Conservation (phyloP, 179 eudicot genomes). For the Spinacia oleracea region DNA sequence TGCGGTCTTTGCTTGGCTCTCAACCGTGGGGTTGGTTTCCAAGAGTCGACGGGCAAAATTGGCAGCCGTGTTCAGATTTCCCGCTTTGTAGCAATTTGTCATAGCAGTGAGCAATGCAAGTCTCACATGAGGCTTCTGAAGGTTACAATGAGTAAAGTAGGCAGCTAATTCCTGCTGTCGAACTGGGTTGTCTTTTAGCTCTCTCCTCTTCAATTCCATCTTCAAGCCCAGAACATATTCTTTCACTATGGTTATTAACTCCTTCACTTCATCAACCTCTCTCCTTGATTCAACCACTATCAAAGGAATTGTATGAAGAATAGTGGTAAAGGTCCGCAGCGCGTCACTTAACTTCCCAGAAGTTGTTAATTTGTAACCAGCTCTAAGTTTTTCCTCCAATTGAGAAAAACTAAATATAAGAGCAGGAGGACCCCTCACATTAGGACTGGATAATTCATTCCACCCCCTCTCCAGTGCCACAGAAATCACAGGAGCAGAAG, state of each 20-base stretch:
- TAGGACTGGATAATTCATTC: constrained; percentile 75
- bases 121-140: constrained; percentile 68
- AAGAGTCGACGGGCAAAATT: constrained; percentile 63
- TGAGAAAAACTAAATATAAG: constrained; percentile 69
- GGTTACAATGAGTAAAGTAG: constrained; percentile 72
- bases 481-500: constrained; percentile 71
- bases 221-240: constrained; percentile 70
- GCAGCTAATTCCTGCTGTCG: constrained; percentile 75
- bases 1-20: constrained; percentile 53
- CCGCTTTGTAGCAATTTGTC: constrained; percentile 59
- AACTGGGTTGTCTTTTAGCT: constrained; percentile 52
- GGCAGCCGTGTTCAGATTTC: constrained; percentile 54
- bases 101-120: constrained; percentile 75
- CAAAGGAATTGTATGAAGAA: constrained; percentile 69
- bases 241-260: constrained; percentile 65
- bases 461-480: constrained; percentile 82
- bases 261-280: constrained; percentile 86
- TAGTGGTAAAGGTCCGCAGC: constrained; percentile 46
- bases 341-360: constrained; percentile 71
- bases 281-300: constrained; percentile 75
- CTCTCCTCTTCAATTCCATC: constrained; percentile 70
- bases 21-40: constrained; percentile 60
- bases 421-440: constrained; percentile 80
- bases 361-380: constrained; percentile 64
- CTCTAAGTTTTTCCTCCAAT: constrained; percentile 77